Conservation (phyloP, 2,329 filamentous ascomycete genomes). For the Cordyceps cicadae region DNA sequence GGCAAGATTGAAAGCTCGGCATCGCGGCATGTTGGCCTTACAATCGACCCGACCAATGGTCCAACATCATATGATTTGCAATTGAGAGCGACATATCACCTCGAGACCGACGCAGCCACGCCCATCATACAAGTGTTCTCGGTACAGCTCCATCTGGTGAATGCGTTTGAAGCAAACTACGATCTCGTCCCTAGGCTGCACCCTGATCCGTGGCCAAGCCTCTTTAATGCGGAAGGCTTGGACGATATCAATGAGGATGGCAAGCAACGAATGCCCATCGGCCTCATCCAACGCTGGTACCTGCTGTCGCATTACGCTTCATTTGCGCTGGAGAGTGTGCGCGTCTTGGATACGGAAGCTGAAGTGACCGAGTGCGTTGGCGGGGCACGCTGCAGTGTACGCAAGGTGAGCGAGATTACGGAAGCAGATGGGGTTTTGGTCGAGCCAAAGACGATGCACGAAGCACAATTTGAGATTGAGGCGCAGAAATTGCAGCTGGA, state of each 20-base stretch:
- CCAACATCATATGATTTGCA: conserved; percentile 58
- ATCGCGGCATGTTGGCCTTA: conserved; percentile 36
- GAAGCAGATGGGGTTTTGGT: conserved; percentile 42
- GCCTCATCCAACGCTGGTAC: conserved; percentile 74
- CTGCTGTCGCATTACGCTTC: conserved; percentile 67
- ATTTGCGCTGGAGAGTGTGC: conserved; percentile 64
- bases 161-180: conserved; percentile 87
- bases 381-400: conserved; percentile 49
- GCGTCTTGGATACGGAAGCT: conserved; percentile 55
- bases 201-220: conserved; percentile 72
- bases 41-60: conserved; percentile 40
- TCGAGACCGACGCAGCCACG: conserved; percentile 72
- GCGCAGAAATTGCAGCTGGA: conserved; percentile 73
- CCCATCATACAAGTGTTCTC: conserved; percentile 66
- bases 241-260: conserved; percentile 27
- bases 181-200: conserved; percentile 76
- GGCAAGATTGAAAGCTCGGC: conserved; percentile 40
- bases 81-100: conserved; percentile 66
- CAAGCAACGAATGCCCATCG: conserved; percentile 31
- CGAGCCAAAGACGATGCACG: conserved; percentile 58
- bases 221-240: conserved; percentile 59
- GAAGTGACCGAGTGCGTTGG: conserved; percentile 52
- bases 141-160: conserved; percentile 63
- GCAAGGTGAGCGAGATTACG: conserved; percentile 27
- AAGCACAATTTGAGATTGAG: conserved; percentile 64